Base-by-base conservation (phyloP, 2,329 filamentous ascomycete genomes). In the Lecanoromycetidae sp. region DNA sequence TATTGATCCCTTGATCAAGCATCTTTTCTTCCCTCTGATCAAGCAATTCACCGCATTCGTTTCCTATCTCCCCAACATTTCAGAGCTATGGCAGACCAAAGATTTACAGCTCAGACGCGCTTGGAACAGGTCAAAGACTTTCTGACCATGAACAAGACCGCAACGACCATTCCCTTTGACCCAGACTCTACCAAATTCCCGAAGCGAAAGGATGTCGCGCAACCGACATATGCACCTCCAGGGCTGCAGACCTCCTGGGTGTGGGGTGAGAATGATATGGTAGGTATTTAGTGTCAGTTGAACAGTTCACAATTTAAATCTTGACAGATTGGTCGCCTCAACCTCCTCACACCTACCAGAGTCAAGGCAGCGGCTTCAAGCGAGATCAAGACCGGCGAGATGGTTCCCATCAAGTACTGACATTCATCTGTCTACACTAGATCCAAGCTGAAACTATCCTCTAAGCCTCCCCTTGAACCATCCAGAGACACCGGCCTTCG, bases 261-360 rank as follows among this genome's bases (percentile, higher is more conserved):
- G 22, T 79, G 75, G 75, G 75, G 76, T 10, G 64, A 72, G 33
- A 64, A 76, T 56, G 75, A 77, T 54, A 62, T 67, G 53, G 67
- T 75, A 53, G n/a, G 55, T 53, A 22, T 9, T 37, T 33, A 20
- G 10, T 3, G 2, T 35, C 8, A 9, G 3, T 15, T 17, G 15
- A 8, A 10, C 1, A 5, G 37, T 27, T 19, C 36, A 17, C 46
- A 33, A 35, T 54, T 20, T 26, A 7, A 42, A 60, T 56, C 51
- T 63, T 40, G 57, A 23, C 60, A 62, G 66, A 61, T 70, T 43
- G 71, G 71, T 10, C 66, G 75, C 36, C 56, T 78, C 35, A 78
- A 79, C 48, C 68, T 78, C 7, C 63, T 77, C 13, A 79, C 75
- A 0, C 74, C 74, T 0, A 60, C 65, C 3, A 65, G 75, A 12